Conservation (phyloP, 1,139 yeast species). For the Pneumocystis wakefieldiae region DNA sequence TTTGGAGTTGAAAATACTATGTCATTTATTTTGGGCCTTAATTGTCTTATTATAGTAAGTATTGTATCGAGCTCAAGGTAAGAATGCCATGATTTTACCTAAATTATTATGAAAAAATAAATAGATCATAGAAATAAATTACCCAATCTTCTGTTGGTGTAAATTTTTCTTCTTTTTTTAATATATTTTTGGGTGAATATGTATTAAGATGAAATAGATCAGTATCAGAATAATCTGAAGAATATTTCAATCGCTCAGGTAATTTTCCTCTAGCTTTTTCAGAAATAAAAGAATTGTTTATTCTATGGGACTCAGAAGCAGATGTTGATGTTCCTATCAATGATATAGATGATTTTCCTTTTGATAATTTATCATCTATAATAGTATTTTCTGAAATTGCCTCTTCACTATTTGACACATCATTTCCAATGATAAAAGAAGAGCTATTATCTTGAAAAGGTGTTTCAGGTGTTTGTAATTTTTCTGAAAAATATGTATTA, state of each 20-base stretch:
- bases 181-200: neutral
- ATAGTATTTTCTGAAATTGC: slow-evolving; percentile 18
- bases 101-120: neutral
- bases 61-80: slow-evolving; percentile 13
- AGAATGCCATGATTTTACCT: slow-evolving; percentile 14
- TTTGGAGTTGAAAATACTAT: slow-evolving; percentile 4
- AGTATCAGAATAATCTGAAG: slow-evolving; percentile 4
- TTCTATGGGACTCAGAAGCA: slow-evolving; percentile 2
- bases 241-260: slow-evolving; percentile 29
- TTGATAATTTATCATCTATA: slow-evolving; percentile 10
- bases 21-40: slow-evolving; percentile 4
- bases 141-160: slow-evolving; percentile 1
- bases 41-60: slow-evolving; percentile 5
- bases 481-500: neutral
- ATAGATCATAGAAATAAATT: slow-evolving; percentile 2
- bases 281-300: slow-evolving; percentile 47
- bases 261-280: slow-evolving; percentile 43
- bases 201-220: slow-evolving; percentile 12
- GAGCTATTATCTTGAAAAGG: neutral
- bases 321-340: neutral
- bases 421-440: slow-evolving; percentile 13
- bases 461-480: neutral
- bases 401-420: slow-evolving; percentile 22
- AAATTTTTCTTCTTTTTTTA: neutral
- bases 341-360: neutral